Base-by-base conservation (phyloP, 345 rosid genomes). In the Brassica juncea region DNA sequence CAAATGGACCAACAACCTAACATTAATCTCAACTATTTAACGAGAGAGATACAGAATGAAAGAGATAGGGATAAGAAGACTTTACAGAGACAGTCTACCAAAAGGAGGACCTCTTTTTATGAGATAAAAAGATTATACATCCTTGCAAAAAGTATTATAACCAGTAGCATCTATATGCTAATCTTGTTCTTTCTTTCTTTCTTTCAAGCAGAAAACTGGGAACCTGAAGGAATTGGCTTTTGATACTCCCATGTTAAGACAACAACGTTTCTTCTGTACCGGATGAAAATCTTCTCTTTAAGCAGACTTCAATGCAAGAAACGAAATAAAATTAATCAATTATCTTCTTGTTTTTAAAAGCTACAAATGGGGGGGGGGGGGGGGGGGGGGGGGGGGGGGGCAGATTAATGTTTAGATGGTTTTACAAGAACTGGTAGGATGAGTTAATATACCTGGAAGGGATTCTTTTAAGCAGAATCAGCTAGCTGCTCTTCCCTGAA, bases 401-500 rank as follows among this genome's bases (percentile, higher is more conserved):
- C n/a, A n/a, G n/a, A n/a, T n/a, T n/a, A n/a, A n/a, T n/a, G n/a
- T n/a, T n/a, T 19, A 19, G 19, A 19, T 37, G 58, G 58, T 10
- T 42, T 42, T 67, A 25, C 34, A 42, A 42, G 25, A 39, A 8
- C 10, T 59, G 10, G 28, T 44, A 23, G 62, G 54, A n/a, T 77
- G 30, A 70, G 15, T 62, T 34, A n/a, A 15, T n/a, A 27, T 78
- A 72, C 82, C 82, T 72, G 39, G 25, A 25, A 61, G 52, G 66
- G 66, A 32, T 54, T 10, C 16, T 47, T 77, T 65, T 77, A 77
- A 47, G 87, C 77, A 74, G 86, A 77, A 72, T 82, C 86, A 16
- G 76, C 77, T 21, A 72, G 35, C 60, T 54, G 60, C 67, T 87
- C 89, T 76, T 86, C 91, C 3, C 80, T 73, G 78, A 90, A 87